phyloP scores from a whole-genome alignment of 257 asterid species.

The Cruciata laevipes region DNA sequence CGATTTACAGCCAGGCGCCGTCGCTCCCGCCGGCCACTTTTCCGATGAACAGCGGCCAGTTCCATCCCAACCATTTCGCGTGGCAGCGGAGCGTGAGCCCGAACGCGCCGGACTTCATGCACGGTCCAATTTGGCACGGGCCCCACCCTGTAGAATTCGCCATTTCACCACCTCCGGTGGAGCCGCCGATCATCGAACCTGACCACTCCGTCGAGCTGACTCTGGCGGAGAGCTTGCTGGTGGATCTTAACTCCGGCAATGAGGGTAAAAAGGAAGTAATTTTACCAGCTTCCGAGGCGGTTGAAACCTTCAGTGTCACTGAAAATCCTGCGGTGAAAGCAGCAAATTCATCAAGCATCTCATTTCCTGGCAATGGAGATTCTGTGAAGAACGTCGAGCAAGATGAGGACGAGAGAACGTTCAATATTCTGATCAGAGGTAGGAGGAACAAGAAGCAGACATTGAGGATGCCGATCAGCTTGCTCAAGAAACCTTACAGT shows the following conservation, averaged over 20 bases:
- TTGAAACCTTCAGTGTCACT: conserved; percentile 36
- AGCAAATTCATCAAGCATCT: conserved; percentile 31
- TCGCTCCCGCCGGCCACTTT: conserved; percentile 52
- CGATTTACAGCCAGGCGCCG: conserved; percentile 71
- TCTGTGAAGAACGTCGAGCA: conserved; percentile 24
- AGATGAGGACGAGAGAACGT: conserved; percentile 58
- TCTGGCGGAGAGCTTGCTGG: conserved; percentile 45
- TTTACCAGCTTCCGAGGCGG: conserved; percentile 49
- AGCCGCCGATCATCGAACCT: conserved; percentile 40
- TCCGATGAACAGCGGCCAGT: conserved; percentile 55
- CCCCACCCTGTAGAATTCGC: conserved; percentile 64
- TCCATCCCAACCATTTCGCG: conserved; percentile 66
- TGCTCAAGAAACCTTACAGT: conserved; percentile 74
- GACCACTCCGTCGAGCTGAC: conserved; percentile 40
- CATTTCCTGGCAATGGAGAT: conserved; percentile 39
- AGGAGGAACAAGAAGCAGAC: conserved; percentile 82
- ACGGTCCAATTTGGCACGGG: conserved; percentile 65
- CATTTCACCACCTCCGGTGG: conserved; percentile 56
- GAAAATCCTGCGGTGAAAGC: conserved; percentile 26
- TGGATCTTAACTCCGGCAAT: conserved; percentile 50
- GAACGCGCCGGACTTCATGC: conserved; percentile 53
- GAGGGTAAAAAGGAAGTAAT: conserved; percentile 54
- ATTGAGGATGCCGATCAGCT: conserved; percentile 87
- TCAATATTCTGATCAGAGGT: conserved; percentile 74
- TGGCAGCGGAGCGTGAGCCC: conserved; percentile 72